A percentile compares a stretch with the other conserved stretches of the same genome.
These are phyloP conservation scores for Sporothrix pseudoabietina DNA, from an alignment of 2,329 filamentous ascomycete species.

Conservation along the genomic window DNA sequence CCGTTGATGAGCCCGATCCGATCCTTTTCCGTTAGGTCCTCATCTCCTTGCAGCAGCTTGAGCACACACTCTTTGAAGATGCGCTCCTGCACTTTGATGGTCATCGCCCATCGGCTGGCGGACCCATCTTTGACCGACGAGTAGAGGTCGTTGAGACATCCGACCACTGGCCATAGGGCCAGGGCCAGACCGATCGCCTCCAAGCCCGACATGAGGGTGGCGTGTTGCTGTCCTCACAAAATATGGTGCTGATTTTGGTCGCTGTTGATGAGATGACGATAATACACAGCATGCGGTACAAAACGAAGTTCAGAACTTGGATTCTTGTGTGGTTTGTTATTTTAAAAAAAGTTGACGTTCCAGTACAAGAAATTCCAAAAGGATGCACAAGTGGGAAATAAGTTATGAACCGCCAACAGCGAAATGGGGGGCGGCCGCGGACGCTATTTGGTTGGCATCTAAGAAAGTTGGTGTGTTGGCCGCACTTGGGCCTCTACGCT, in stretches of 20 bases:
- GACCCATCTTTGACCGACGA: conserved; percentile 28
- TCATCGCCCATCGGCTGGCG: conserved; percentile 26
- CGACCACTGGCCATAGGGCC: conserved; percentile 33
- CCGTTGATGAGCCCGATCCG: conserved; percentile 31
- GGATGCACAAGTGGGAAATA: not conserved
- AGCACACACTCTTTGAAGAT: conserved; percentile 34
- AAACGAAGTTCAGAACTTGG: not conserved
- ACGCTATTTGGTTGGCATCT: conserved; percentile 8
- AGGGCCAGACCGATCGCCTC: conserved; percentile 32
- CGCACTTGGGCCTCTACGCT: not conserved
- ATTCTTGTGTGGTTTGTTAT: not conserved
- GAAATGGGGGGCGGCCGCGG: not conserved
- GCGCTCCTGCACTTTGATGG: conserved; percentile 32
- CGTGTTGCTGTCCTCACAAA: not conserved
- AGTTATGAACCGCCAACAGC: not conserved
- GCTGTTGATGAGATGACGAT: not conserved
- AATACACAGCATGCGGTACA: not conserved
- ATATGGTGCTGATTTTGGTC: not conserved
- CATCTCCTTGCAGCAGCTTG: conserved; percentile 32
- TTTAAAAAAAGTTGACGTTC: not conserved
- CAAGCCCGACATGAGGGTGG: conserved; percentile 31
- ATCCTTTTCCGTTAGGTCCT: conserved; percentile 33
- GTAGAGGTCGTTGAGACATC: conserved; percentile 30
- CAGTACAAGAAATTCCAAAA: not conserved
- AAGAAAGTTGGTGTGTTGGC: not conserved